These are phyloP conservation scores for Acer saccharum DNA, from an alignment of 345 rosid species.

Conservation along the genomic window DNA sequence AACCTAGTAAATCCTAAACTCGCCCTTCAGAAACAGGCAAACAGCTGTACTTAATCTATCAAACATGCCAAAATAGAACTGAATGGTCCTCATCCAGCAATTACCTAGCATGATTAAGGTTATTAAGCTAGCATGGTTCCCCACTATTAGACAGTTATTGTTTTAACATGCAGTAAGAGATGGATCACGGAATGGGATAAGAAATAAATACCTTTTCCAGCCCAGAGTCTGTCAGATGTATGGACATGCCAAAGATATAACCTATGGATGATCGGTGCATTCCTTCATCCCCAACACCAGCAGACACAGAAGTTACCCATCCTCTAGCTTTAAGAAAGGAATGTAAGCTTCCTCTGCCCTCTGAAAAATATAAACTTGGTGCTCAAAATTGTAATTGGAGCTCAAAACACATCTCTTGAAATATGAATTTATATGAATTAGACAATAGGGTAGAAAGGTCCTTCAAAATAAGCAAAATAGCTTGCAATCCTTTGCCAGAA, in stretches of 20 bases:
- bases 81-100: conserved; percentile 1
- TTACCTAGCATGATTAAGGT: not conserved
- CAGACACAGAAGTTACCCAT: conserved; percentile 84
- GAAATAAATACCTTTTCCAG: conserved; percentile 65
- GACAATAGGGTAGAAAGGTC: not conserved
- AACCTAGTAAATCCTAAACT: not conserved
- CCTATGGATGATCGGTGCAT: conserved; percentile 82
- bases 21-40: not conserved
- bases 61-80: not conserved
- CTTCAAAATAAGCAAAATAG: not conserved
- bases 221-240: conserved; percentile 89
- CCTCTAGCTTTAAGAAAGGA: conserved; percentile 81
- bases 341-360: conserved; percentile 97
- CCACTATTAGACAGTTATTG: not conserved
- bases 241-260: conserved; percentile 85
- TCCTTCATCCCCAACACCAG: conserved; percentile 96
- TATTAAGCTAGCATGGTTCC: not conserved
- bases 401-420: conserved; percentile 11
- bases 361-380: conserved; percentile 44
- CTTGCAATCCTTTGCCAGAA: not conserved
- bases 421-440: conserved; percentile 9
- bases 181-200: not conserved
- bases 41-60: not conserved
- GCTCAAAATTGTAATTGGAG: conserved; percentile 13
- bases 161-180: not conserved